Percentiles rank a stretch among this genome's conserved stretches.
Conservation (phyloP, 441 rosid species). For the Syzygium syzygioides region DNA sequence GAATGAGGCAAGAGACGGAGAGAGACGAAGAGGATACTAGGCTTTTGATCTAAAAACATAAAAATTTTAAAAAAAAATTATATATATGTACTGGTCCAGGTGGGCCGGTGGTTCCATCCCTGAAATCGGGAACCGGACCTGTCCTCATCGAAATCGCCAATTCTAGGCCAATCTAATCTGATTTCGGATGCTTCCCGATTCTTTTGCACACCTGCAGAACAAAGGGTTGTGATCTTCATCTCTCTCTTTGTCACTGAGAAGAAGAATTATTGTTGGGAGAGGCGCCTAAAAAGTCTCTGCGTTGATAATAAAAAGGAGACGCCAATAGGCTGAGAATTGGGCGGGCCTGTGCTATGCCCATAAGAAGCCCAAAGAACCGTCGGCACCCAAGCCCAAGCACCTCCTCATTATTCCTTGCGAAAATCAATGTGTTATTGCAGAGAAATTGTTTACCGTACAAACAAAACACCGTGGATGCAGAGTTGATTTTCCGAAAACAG, state of each 20-base stretch:
- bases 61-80: too few relatives aligned
- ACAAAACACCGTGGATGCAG: neutral
- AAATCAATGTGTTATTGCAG: neutral
- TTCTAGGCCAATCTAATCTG: too few relatives aligned
- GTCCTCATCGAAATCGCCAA: too few relatives aligned
- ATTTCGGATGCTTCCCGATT: too few relatives aligned
- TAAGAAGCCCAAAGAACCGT: neutral
- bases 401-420: neutral
- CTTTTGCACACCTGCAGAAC: too few relatives aligned
- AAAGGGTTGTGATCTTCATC: neutral
- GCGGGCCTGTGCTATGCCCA: neutral
- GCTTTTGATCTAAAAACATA: too few relatives aligned
- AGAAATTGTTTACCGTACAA: neutral
- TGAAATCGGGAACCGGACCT: too few relatives aligned
- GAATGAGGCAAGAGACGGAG: too few relatives aligned
- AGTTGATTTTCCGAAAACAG: neutral
- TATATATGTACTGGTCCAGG: too few relatives aligned
- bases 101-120: too few relatives aligned
- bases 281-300: neutral
- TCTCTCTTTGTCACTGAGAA: neutral
- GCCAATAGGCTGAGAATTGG: neutral
- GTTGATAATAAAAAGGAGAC: neutral
- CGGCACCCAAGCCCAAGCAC: neutral
- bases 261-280: neutral
- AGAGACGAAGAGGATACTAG: too few relatives aligned